Percentiles rank a stretch among this genome's conserved stretches.
Conservation (phyloP, 768 basidiomycete species). For the Podaxis rugospora region DNA sequence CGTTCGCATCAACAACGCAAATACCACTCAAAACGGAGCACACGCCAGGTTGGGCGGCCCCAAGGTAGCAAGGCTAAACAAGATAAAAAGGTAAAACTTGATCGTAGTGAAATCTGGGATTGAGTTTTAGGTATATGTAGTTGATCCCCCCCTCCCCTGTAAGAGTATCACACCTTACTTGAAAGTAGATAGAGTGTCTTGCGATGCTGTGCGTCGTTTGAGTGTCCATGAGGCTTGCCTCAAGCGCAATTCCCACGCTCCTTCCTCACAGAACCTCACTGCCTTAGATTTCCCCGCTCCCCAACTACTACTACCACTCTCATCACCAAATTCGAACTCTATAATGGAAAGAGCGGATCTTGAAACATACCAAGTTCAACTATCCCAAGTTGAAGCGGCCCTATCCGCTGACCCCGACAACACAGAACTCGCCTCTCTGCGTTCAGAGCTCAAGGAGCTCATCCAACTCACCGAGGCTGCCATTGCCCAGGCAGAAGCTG, state of each 20-base stretch:
- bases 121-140: constrained; percentile 19
- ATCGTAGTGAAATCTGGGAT: constrained; percentile 59
- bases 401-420: constrained; percentile 74
- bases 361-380: constrained; percentile 86
- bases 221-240: too few species aligned
- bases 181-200: too few species aligned
- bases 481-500: constrained; percentile 61
- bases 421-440: constrained; percentile 65
- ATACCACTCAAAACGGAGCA: constrained; percentile 72
- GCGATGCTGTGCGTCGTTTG: too few species aligned
- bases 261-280: not conserved
- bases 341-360: constrained; percentile 68
- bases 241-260: constrained; percentile 11
- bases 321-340: not conserved
- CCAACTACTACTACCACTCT: constrained; percentile 6
- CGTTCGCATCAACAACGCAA: constrained; percentile 65
- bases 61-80: constrained; percentile 86
- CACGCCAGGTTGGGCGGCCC: constrained; percentile 57
- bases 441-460: constrained; percentile 76
- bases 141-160: too few species aligned
- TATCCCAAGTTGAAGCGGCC: constrained; percentile 82
- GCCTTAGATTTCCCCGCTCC: not conserved
- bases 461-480: constrained; percentile 75
- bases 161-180: too few species aligned
- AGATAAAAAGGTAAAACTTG: constrained; percentile 60